Base-by-base conservation (phyloP, 1,284 basidiomycete species). In the Ustilago esculenta region DNA sequence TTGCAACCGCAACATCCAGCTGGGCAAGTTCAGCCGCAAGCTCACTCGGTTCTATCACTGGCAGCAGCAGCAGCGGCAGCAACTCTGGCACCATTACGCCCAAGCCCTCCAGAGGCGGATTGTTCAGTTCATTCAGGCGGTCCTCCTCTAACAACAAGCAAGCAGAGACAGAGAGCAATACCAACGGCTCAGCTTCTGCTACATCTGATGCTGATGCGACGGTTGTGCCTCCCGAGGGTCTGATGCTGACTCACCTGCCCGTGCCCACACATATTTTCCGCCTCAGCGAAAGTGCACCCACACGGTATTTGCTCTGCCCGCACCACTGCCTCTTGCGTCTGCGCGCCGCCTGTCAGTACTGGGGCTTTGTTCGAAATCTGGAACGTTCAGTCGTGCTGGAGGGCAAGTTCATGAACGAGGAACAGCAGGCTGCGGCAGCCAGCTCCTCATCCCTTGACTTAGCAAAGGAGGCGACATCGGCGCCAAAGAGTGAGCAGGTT, bases 241-340 rank as follows among this genome's bases (percentile, higher is more conserved):
- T 54, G 5, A 35, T 53, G 3, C 40, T 39, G 21, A 21, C 48
- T 11, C 30, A 55, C 5, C 47, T 78, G 11, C 75, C 75, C 0
- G 73, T 81, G 1, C 80, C 80, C 1, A 80, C 80, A 7, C 80
- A 81, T 49, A 80, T 79, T 50, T 81, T 81, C 68, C 70, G 80
- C 5, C 35, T 81, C 18, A 72, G 64, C 39, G 80, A 81, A 17
- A 54, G 69, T 3, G 63, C 73, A 6, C 55, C 70, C 0, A 72
- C 54, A 10, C 72, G 79, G 14, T 78, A 81, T 44, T 44, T 81
- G 23, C 59, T 81, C 6, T 81, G 80, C 54, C 71, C 80, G 37
- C 73, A 81, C 23, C 72, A 81, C 50, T 80, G 79, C 49, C 60
- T 81, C 18, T 48, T 59, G 25, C 72, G 80, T 8, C 49, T 81